Conservation (phyloP, 805 yeast species). For the Hanseniaspora mollemarum region DNA sequence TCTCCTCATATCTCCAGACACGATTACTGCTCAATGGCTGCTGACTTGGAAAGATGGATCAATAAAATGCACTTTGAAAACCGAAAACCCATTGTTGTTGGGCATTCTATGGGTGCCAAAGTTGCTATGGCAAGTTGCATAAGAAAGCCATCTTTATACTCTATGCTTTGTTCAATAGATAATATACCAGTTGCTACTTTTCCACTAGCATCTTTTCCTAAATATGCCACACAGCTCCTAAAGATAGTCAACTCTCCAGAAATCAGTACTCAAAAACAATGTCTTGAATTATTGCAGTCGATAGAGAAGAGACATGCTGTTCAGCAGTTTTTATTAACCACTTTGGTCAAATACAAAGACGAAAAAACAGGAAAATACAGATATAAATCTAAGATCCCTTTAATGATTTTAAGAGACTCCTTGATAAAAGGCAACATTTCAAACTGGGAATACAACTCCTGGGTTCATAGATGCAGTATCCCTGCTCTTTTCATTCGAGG, state of each 20-base stretch:
- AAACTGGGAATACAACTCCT: conserved; percentile 61
- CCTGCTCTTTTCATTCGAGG: conserved; percentile 78
- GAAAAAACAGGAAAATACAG: conserved; percentile 22
- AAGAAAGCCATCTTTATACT: conserved; percentile 49
- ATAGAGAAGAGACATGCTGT: conserved; percentile 52
- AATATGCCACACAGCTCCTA: conserved; percentile 53
- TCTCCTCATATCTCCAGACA: conserved; percentile 66
- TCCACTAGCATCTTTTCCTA: conserved; percentile 48
- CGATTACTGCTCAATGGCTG: conserved; percentile 70
- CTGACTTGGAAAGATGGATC: conserved; percentile 72
- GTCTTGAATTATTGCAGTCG: conserved; percentile 48
- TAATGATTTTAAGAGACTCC: conserved; percentile 53
- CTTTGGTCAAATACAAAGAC: conserved; percentile 28
- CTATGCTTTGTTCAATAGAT: conserved; percentile 66
- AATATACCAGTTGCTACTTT: conserved; percentile 72
- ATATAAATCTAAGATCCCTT: conserved; percentile 44
- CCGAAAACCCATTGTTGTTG: conserved; percentile 50
- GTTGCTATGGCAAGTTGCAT: conserved; percentile 79
- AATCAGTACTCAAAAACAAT: conserved; percentile 48
- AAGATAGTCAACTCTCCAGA: conserved; percentile 40
- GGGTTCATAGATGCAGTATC: conserved; percentile 45
- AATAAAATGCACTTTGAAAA: conserved; percentile 27
- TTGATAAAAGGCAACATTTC: conserved; percentile 58
- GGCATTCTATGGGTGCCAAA: conserved; percentile 91
- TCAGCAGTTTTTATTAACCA: conserved; percentile 59